A percentile compares a stretch with the other conserved stretches of the same genome.
These are phyloP conservation scores for Nemania diffusa DNA, from an alignment of 2,329 filamentous ascomycete species.

Conservation along the genomic window DNA sequence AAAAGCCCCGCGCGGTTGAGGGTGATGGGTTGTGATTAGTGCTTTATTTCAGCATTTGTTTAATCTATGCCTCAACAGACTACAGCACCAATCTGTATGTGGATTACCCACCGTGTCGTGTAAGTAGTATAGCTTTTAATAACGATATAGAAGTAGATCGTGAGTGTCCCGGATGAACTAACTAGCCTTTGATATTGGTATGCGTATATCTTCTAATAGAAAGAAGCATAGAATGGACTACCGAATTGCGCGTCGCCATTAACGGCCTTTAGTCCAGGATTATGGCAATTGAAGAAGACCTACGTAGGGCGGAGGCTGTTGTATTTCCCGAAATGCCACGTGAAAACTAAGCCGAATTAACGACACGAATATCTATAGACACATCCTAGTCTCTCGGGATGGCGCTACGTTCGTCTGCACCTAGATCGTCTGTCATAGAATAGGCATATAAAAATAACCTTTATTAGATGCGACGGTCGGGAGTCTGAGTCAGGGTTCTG, in stretches of 20 bases:
- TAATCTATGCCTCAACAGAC: neutral
- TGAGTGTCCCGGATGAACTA: neutral
- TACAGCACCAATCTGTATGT: neutral
- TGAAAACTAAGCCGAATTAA: constrained; percentile 10
- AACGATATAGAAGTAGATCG: neutral
- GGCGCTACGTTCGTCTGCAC: no score
- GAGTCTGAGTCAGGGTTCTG: constrained; percentile 11
- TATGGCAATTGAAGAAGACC: neutral
- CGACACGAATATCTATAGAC: no score
- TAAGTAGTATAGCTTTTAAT: neutral
- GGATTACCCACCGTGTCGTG: neutral
- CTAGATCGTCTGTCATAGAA: no score
- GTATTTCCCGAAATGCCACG: neutral
- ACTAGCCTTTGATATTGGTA: neutral
- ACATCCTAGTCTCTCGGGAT: no score
- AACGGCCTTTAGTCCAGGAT: neutral
- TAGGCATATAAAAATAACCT: neutral
- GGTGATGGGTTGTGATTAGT: neutral
- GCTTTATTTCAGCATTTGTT: neutral
- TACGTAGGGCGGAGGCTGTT: neutral
- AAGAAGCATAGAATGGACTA: neutral
- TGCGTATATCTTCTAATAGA: neutral
- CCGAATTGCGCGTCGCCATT: neutral
- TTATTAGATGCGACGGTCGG: neutral
- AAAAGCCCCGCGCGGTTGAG: neutral